Percentiles rank a stretch among this genome's conserved stretches.
Conservation (phyloP, 495 filamentous ascomycete genomes). For the Immersiella caudata region DNA sequence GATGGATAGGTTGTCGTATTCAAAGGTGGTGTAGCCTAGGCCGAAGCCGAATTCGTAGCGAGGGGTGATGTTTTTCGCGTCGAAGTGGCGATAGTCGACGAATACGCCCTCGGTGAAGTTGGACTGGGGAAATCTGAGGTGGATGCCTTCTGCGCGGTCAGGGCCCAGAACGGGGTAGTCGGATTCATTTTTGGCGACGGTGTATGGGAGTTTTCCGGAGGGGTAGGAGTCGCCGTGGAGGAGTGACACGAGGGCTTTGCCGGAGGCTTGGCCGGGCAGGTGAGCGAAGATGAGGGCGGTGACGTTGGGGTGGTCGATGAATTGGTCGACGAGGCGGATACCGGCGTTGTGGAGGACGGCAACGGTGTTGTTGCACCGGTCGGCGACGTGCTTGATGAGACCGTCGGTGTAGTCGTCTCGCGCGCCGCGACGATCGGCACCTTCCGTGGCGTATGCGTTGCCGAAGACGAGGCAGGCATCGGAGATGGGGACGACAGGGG, state of each 20-base stretch:
- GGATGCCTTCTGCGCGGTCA: slow-evolving; percentile 39
- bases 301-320: slow-evolving; percentile 63
- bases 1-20: slow-evolving; percentile 49
- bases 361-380: slow-evolving; percentile 61
- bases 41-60: slow-evolving; percentile 76
- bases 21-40: slow-evolving; percentile 68
- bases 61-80: slow-evolving; percentile 62
- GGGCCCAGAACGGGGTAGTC: slow-evolving; percentile 59
- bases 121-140: slow-evolving; percentile 56
- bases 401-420: slow-evolving; percentile 58
- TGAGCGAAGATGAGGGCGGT: slow-evolving; percentile 65
- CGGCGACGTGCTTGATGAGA: slow-evolving; percentile 60
- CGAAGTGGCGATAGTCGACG: slow-evolving; percentile 70
- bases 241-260: slow-evolving; percentile 57
- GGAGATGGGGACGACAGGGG: slow-evolving; percentile 50
- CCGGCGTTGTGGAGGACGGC: slow-evolving; percentile 66
- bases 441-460: slow-evolving; percentile 63
- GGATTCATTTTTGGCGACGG: slow-evolving; percentile 62
- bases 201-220: slow-evolving; percentile 71
- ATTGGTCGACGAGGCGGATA: slow-evolving; percentile 59
- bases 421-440: slow-evolving; percentile 44
- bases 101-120: slow-evolving; percentile 67
- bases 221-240: slow-evolving; percentile 63
- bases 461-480: slow-evolving; percentile 70
- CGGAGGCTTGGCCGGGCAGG: slow-evolving; percentile 64